These are phyloP conservation scores for Syzygium grande DNA, from an alignment of 345 rosid genomes.

Conservation along the genomic window DNA sequence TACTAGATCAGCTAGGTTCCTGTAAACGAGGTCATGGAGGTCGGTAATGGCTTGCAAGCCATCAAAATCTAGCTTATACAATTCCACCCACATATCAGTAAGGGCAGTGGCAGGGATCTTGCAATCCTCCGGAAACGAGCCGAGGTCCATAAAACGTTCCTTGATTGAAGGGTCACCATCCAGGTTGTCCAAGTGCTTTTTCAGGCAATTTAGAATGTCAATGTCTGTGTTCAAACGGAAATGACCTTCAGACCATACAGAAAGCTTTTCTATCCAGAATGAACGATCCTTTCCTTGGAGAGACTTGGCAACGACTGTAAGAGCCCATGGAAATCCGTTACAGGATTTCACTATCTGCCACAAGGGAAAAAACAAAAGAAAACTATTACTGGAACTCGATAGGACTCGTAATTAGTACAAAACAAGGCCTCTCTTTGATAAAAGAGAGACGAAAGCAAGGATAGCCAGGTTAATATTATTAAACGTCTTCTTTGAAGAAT, in stretches of 20 bases:
- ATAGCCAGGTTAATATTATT: neutral
- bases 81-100: slow-evolving; percentile 47
- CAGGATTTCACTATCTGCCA: neutral
- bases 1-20: slow-evolving; percentile 27
- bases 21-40: slow-evolving; percentile 32
- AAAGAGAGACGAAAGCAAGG: neutral
- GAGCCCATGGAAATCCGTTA: neutral
- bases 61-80: slow-evolving; percentile 17
- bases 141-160: slow-evolving; percentile 53
- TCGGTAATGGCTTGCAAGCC: slow-evolving; percentile 12
- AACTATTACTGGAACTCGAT: neutral
- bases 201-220: slow-evolving; percentile 29
- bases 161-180: slow-evolving; percentile 5
- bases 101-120: slow-evolving; percentile 34
- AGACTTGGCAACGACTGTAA: neutral
- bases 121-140: slow-evolving; percentile 52
- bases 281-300: slow-evolving; percentile 6
- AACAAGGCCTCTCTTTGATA: neutral
- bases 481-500: neutral
- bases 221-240: slow-evolving; percentile 8
- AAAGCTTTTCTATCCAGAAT: slow-evolving; percentile 2
- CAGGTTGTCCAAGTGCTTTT: slow-evolving; percentile 34
- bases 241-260: slow-evolving; percentile 12
- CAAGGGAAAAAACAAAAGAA: neutral
- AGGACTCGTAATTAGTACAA: neutral